A percentile compares a stretch with the other conserved stretches of the same genome.
phyloP scores from a whole-genome alignment of 768 basidiomycete species.

The Rubroboletus satanas region DNA sequence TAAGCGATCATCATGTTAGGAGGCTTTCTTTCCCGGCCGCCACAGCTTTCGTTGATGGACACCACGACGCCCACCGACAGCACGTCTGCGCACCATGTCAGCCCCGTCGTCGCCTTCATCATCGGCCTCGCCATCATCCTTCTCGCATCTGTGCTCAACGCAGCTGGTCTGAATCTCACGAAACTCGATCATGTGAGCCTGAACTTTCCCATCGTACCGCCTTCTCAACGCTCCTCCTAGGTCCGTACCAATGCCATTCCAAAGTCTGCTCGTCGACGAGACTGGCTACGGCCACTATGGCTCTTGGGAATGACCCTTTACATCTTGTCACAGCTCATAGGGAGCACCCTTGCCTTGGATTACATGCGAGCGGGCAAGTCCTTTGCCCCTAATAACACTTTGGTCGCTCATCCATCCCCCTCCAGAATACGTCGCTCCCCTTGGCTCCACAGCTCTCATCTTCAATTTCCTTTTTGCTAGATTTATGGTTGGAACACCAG shows the following conservation, averaged over 20 bases:
- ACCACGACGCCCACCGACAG: constrained; percentile 18
- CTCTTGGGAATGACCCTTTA: constrained; percentile 91
- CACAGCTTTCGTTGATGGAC: constrained; percentile 20
- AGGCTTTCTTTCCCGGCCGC: constrained; percentile 6
- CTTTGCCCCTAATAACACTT: not conserved
- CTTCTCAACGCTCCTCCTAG: constrained; percentile 32
- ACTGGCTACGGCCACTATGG: constrained; percentile 87
- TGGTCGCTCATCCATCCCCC: constrained; percentile 11
- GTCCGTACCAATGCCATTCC: constrained; percentile 74
- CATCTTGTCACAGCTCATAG: constrained; percentile 84
- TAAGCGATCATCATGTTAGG: constrained; percentile 12
- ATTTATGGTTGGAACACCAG: constrained; percentile 81
- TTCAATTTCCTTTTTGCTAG: constrained; percentile 97
- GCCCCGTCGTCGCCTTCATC: constrained; percentile 67
- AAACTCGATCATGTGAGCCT: constrained; percentile 83
- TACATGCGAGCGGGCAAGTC: constrained; percentile 78
- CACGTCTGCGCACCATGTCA: constrained; percentile 39
- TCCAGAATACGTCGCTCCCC: constrained; percentile 90
- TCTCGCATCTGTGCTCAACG: constrained; percentile 80
- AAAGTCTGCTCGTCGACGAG: constrained; percentile 64
- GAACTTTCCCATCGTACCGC: not conserved
- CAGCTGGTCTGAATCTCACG: constrained; percentile 90
- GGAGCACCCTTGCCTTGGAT: constrained; percentile 80
- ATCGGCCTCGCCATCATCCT: constrained; percentile 85
- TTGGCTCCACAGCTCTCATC: constrained; percentile 89